Evolutionary conservation across 306 rosid species (phyloP).

Genomic region (Rosa persica): DNA sequence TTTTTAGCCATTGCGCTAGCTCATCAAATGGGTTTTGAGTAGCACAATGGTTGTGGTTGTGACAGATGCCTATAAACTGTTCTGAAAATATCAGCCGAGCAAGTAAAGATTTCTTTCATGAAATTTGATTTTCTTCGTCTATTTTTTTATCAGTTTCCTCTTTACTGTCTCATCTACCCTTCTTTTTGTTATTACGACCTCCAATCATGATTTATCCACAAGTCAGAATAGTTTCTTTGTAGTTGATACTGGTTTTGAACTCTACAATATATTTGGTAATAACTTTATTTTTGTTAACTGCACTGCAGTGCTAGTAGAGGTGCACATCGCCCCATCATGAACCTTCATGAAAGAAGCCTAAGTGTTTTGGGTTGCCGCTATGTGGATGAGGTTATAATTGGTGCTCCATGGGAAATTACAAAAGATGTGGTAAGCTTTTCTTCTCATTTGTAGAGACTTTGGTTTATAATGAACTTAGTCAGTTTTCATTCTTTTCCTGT

Average conservation of each 20-base stretch:
- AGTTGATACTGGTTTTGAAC: neutral
- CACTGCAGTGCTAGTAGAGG: slow-evolving; percentile 76
- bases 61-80: neutral
- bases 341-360: slow-evolving; percentile 96
- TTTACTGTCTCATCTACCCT: neutral
- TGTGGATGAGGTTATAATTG: slow-evolving; percentile 97
- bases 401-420: slow-evolving; percentile 95
- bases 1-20: slow-evolving; percentile 1
- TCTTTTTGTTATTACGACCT: neutral
- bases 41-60: neutral
- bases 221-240: neutral
- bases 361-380: slow-evolving; percentile 97
- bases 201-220: neutral
- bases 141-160: neutral
- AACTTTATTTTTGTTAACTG: slow-evolving; percentile 3
- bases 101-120: neutral
- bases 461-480: slow-evolving; percentile 6
- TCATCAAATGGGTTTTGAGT: slow-evolving; percentile 4
- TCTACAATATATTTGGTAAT: neutral
- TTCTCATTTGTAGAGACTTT: slow-evolving; percentile 6
- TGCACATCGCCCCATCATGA: slow-evolving; percentile 95
- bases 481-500: slow-evolving; percentile 23
- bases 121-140: neutral
- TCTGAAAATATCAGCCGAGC: neutral
- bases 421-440: slow-evolving; percentile 72